Conservation (phyloP, 2,329 filamentous ascomycete species). For the Paramyrothecium sp. region DNA sequence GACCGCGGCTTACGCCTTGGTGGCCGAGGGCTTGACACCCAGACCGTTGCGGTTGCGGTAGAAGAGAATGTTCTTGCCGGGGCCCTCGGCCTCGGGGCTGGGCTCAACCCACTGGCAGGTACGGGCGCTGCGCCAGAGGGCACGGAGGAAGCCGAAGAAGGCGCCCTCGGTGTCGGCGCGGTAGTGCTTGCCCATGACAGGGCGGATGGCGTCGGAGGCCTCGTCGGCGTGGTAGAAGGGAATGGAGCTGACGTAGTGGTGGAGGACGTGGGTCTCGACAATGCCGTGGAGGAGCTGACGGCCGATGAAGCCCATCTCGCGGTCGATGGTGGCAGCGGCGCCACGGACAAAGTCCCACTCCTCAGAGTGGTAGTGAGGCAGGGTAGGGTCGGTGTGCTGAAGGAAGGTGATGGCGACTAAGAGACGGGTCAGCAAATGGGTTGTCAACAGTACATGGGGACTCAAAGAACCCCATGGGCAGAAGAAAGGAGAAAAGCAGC, state of each 20-base stretch:
- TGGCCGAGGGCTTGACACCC: conserved; percentile 50
- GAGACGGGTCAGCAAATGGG: neutral
- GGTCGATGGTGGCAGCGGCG: conserved; percentile 92
- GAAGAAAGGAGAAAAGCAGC: neutral
- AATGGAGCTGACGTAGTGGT: conserved; percentile 95
- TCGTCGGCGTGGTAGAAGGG: conserved; percentile 97
- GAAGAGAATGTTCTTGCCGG: conserved; percentile 84
- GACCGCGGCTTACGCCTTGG: conserved; percentile 11
- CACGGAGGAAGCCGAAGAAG: conserved; percentile 76
- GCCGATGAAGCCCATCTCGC: conserved; percentile 95
- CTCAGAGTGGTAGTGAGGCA: conserved; percentile 85
- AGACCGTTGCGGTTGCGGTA: conserved; percentile 93
- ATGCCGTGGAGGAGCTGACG: conserved; percentile 91
- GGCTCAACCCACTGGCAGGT: conserved; percentile 98
- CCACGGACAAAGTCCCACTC: conserved; percentile 93
- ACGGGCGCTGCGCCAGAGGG: conserved; percentile 77
- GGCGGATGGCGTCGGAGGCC: conserved; percentile 90
- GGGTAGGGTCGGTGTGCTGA: conserved; percentile 92
- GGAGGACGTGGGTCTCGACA: conserved; percentile 95
- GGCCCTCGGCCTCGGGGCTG: conserved; percentile 74
- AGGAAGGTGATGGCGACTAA: conserved; percentile 94
- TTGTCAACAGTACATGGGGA: neutral
- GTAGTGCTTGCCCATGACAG: conserved; percentile 94
- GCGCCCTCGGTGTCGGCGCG: conserved; percentile 78
- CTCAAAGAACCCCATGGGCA: too few species aligned